Evolutionary conservation across 2,329 filamentous ascomycete species (phyloP).

Genomic region (Aspergillus arachidicola): DNA sequence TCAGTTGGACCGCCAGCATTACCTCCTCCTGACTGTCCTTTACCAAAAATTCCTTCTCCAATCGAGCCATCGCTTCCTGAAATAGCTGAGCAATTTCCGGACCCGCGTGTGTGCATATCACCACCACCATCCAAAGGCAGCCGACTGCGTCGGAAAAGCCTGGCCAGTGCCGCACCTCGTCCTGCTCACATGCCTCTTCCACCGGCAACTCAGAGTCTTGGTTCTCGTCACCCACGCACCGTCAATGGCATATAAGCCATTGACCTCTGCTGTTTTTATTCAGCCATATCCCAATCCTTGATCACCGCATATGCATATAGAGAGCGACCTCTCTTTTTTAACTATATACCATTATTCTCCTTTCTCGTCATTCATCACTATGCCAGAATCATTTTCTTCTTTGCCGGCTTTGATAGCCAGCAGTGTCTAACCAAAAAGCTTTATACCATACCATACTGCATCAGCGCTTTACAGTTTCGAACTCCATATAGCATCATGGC

Average conservation of each 20-base stretch:
- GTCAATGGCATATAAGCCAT: not conserved
- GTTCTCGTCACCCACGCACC: slow-evolving; percentile 3
- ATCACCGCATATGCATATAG: not conserved
- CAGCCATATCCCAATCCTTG: not conserved
- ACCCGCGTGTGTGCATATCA: slow-evolving; percentile 7
- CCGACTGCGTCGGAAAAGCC: slow-evolving; percentile 12
- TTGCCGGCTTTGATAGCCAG: slow-evolving; percentile 19
- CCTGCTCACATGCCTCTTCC: slow-evolving; percentile 6
- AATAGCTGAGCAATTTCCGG: not conserved
- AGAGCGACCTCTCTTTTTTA: not conserved
- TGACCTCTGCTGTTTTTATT: too few species aligned
- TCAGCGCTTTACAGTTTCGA: slow-evolving; percentile 16
- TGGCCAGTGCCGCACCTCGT: slow-evolving; percentile 2
- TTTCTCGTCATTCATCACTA: slow-evolving; percentile 9
- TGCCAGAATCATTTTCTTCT: slow-evolving; percentile 3
- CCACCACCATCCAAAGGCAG: slow-evolving; percentile 13
- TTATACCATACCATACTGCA: slow-evolving; percentile 11
- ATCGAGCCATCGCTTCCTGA: slow-evolving; percentile 12
- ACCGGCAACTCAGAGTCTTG: slow-evolving; percentile 5
- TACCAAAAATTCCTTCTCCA: slow-evolving; percentile 35
- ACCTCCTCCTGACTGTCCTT: slow-evolving; percentile 37
- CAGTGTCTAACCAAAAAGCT: slow-evolving; percentile 7
- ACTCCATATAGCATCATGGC: not conserved
- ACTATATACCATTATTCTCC: not conserved
- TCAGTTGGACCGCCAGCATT: slow-evolving; percentile 32